Evolutionary conservation across 208 protist species (phyloP).

Genomic region (Leishmania major): DNA sequence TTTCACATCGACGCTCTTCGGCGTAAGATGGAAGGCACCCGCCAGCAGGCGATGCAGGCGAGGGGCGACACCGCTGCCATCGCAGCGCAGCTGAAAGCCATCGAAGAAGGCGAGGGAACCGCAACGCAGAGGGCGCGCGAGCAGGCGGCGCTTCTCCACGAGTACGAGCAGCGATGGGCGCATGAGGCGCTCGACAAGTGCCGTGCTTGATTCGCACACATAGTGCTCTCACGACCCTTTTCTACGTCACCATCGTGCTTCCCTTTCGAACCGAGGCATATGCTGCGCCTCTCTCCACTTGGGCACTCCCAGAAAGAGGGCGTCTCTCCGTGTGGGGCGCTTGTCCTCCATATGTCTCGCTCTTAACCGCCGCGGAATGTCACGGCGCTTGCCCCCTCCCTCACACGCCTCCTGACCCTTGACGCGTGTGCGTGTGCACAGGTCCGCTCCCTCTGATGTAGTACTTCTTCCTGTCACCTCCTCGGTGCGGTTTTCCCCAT

Average conservation of each 20-base stretch:
- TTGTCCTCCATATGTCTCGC: not conserved
- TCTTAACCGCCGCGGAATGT: not conserved
- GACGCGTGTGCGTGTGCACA: not conserved
- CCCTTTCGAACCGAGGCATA: not conserved
- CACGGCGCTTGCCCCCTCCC: not conserved
- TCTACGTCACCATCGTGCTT: not conserved
- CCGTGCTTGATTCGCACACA: not conserved
- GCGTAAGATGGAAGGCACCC: slow-evolving; percentile 17
- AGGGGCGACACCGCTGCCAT: slow-evolving; percentile 14
- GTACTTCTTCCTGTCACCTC: not conserved
- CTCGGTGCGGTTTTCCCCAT: no score
- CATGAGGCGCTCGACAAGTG: slow-evolving; percentile 9
- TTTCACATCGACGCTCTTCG: slow-evolving; percentile 21
- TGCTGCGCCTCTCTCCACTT: not conserved
- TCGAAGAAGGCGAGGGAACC: slow-evolving; percentile 12
- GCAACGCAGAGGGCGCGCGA: slow-evolving; percentile 4
- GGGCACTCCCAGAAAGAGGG: not conserved
- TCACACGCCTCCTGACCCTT: not conserved
- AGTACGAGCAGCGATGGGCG: slow-evolving; percentile 17
- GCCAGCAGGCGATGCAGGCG: slow-evolving; percentile 13
- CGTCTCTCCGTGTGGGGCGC: not conserved
- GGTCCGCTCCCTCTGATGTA: not conserved
- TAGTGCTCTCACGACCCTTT: not conserved
- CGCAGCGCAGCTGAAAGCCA: slow-evolving; percentile 8
- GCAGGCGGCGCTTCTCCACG: slow-evolving; percentile 5